Base-by-base conservation (phyloP, 2,329 filamentous ascomycete species). In the Exophiala mesophila region DNA sequence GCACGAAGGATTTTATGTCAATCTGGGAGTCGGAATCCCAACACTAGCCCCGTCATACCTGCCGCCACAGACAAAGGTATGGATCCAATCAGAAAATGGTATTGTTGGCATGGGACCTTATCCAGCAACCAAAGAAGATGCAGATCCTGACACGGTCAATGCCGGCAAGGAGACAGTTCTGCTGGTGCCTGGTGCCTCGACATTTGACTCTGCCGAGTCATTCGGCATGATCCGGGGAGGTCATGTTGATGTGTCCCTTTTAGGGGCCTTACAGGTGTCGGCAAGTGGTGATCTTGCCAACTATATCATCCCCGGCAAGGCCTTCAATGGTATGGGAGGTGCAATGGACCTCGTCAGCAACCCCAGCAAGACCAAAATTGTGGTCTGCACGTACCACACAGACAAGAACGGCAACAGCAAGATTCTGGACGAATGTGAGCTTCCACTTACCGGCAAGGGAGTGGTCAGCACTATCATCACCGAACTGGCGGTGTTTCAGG, bases 161-260 rank as follows among this genome's bases (percentile, higher is more conserved):
- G 87, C 87, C 0, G 87, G 87, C 44, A 94, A 94, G 61, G 86
- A 94, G 62, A 92, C 86, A 1, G 85, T 90, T 0, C 92, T 86
- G 1, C 73, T 92, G 1, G 68, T 87, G 0, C 82, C 83, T 0
- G 87, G 87, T 1, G 86, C 85, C 0, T 76, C 82, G 1, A 83
- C 79, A 6, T 94, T 92, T 55, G 85, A 88, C 61, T 84, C 78
- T 31, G 76, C 83, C 50, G 87, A 92, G 63, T 88, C 83, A 1
- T 94, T 94, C 58, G 81, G 77, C 53, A 92, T 92, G 87, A 94
- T 94, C 55, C 79, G 87, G 7, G 84, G 85, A 38, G 87, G 87
- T 0, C 85, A 88, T 57, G 80, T 94, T 29, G 82, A 94, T 58
- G 82, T 94, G 5, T 88, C 84, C 0, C 88, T 94, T 56, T 75